phyloP scores from a whole-genome alignment of 352 stramenopile species.

The Globisporangium megalacanthum region DNA sequence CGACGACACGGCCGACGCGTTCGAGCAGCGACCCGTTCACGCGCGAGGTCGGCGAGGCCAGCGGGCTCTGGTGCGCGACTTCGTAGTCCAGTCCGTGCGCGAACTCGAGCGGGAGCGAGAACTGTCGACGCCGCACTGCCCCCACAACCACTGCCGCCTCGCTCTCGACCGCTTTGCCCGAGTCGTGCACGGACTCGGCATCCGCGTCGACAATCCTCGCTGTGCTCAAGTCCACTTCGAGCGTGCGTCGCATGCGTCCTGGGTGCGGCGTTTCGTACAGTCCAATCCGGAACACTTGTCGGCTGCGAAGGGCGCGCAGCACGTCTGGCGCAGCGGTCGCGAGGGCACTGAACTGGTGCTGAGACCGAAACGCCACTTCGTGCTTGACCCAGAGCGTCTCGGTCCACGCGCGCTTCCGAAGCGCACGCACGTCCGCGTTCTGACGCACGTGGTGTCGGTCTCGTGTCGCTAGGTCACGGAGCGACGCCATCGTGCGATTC shows the following conservation, averaged over 20 bases:
- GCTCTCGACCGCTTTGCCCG: neutral
- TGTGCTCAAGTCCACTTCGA: slow-evolving; percentile 39
- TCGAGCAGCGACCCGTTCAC: slow-evolving; percentile 48
- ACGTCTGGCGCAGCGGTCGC: slow-evolving; percentile 20
- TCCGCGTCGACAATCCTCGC: neutral
- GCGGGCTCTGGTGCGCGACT: slow-evolving; percentile 15
- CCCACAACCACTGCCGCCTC: neutral
- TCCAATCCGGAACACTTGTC: slow-evolving; percentile 42
- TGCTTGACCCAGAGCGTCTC: slow-evolving; percentile 52
- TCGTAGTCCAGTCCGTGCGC: slow-evolving; percentile 33
- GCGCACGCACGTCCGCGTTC: slow-evolving; percentile 10
- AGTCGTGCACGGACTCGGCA: neutral
- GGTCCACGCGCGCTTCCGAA: slow-evolving; percentile 42
- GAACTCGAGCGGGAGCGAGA: slow-evolving; percentile 34
- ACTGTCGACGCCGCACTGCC: slow-evolving; percentile 14
- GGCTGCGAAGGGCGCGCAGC: slow-evolving; percentile 22
- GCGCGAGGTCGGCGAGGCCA: slow-evolving; percentile 13
- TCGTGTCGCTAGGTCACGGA: slow-evolving; percentile 38
- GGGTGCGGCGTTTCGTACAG: slow-evolving; percentile 63
- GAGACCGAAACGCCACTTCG: slow-evolving; percentile 64
- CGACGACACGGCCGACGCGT: slow-evolving; percentile 64
- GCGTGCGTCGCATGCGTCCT: slow-evolving; percentile 43
- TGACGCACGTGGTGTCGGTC: slow-evolving; percentile 31
- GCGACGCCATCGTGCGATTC: slow-evolving; percentile 59
- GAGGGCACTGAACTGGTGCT: slow-evolving; percentile 47